phyloP scores from a whole-genome alignment of 345 rosid genomes.

The Corchorus capsularis region DNA sequence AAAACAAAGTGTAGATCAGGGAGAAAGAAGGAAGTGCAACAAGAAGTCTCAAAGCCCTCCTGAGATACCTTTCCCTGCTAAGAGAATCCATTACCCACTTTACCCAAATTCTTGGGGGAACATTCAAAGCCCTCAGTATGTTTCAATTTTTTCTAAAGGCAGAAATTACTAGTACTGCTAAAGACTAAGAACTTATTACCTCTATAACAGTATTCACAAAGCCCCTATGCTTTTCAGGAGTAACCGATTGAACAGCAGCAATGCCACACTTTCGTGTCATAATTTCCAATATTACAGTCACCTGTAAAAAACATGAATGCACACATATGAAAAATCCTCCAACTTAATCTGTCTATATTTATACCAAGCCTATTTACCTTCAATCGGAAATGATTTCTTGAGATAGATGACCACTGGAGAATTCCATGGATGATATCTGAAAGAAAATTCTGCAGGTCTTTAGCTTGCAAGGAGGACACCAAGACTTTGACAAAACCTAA shows the following conservation, averaged over 20 bases:
- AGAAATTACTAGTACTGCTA: neutral
- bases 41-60: neutral
- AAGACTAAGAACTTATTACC: conserved; percentile 42
- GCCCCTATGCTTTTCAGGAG: conserved; percentile 73
- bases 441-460: conserved; percentile 67
- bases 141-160: neutral
- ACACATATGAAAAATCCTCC: conserved; percentile 1
- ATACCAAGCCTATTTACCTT: conserved; percentile 50
- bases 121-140: neutral
- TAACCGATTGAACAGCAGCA: conserved; percentile 57
- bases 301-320: conserved; percentile 43
- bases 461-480: conserved; percentile 64
- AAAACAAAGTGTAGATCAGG: neutral
- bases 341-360: neutral
- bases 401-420: conserved; percentile 81
- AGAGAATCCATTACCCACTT: neutral
- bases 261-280: conserved; percentile 81
- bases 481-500: conserved; percentile 88
- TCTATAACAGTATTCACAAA: conserved; percentile 72
- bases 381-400: conserved; percentile 84
- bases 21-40: neutral
- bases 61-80: neutral
- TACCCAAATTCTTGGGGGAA: neutral
- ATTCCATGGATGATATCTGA: conserved; percentile 54
- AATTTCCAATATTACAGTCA: conserved; percentile 83